Percentiles rank a stretch among this genome's conserved stretches.
Evolutionary conservation across 345 rosid genomes (phyloP).

Genomic region (Stellera chamaejasme): DNA sequence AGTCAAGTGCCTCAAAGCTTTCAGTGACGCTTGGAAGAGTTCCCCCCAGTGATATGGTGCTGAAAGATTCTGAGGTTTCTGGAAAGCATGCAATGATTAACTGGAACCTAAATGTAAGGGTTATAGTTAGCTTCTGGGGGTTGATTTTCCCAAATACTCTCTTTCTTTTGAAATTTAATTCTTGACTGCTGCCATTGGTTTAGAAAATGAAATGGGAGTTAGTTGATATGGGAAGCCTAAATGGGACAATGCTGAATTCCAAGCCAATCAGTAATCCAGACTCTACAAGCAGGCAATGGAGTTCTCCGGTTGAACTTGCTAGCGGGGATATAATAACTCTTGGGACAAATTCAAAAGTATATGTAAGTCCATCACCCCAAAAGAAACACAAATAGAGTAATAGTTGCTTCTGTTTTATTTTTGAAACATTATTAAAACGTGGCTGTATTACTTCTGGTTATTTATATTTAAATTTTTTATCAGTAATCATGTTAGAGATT

Average conservation of each 20-base stretch:
- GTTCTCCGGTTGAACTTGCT: constrained; percentile 69
- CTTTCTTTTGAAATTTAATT: constrained; percentile 12
- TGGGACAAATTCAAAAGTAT: constrained; percentile 68
- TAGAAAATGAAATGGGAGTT: constrained; percentile 96
- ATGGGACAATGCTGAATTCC: constrained; percentile 90
- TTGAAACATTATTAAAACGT: no score
- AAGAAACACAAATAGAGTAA: no score
- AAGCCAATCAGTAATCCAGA: constrained; percentile 52
- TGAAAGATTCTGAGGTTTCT: constrained; percentile 91
- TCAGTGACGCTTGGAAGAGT: constrained; percentile 89
- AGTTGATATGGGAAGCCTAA: constrained; percentile 93
- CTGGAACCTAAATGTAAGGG: constrained; percentile 75
- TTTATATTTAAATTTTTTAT: no score
- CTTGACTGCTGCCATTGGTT: constrained; percentile 17
- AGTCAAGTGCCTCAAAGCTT: constrained; percentile 62
- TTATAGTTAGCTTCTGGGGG: constrained; percentile 10
- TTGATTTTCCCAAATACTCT: constrained; percentile 9
- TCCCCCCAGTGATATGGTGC: constrained; percentile 57
- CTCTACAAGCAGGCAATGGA: constrained; percentile 69
- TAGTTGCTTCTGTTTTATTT: no score
- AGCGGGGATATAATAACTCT: constrained; percentile 77
- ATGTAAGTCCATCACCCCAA: constrained; percentile 38
- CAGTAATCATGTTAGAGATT: no score
- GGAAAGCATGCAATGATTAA: constrained; percentile 95
- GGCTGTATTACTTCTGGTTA: no score